Percentiles rank a stretch among this genome's conserved stretches.
These are phyloP conservation scores for Neospermospora avenae DNA, from an alignment of 2,329 filamentous ascomycete species.

Conservation along the genomic window DNA sequence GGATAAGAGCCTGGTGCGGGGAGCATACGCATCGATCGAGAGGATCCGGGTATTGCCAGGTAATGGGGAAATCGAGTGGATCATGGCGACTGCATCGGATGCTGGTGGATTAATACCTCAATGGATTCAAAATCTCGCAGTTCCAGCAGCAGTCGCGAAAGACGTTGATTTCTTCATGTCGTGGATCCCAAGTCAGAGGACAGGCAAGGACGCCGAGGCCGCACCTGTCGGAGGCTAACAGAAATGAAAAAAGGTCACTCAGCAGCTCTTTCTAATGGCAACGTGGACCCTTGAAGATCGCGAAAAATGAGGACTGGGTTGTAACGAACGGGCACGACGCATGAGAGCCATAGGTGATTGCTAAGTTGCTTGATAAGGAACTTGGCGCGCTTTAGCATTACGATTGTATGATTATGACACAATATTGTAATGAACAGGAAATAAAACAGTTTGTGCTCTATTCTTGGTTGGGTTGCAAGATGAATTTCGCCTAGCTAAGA, in stretches of 20 bases:
- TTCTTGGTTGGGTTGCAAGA: background rate
- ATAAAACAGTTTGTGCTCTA: too few species aligned
- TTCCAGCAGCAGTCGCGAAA: conserved; percentile 63
- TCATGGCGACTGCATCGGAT: conserved; percentile 74
- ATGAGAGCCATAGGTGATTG: background rate
- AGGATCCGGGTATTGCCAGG: conserved; percentile 40
- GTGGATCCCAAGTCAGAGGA: conserved; percentile 48
- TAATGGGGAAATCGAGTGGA: conserved; percentile 60
- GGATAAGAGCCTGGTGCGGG: conserved; percentile 50
- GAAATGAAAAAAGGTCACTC: conserved; percentile 6
- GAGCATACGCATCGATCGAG: conserved; percentile 65
- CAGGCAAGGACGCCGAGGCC: conserved; percentile 2
- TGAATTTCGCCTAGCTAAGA: background rate
- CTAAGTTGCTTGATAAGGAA: background rate
- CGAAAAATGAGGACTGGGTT: background rate
- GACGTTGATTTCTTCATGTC: conserved; percentile 67
- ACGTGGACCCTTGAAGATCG: background rate
- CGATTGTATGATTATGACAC: conserved; percentile 2
- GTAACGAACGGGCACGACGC: background rate
- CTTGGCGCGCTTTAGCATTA: background rate
- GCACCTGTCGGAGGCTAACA: conserved; percentile 9
- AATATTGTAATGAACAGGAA: background rate
- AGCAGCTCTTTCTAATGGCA: background rate
- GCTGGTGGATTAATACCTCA: conserved; percentile 64
- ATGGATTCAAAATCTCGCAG: conserved; percentile 61